Conservation (phyloP, 1,139 yeast species). For the Hansenula lynferdii region DNA sequence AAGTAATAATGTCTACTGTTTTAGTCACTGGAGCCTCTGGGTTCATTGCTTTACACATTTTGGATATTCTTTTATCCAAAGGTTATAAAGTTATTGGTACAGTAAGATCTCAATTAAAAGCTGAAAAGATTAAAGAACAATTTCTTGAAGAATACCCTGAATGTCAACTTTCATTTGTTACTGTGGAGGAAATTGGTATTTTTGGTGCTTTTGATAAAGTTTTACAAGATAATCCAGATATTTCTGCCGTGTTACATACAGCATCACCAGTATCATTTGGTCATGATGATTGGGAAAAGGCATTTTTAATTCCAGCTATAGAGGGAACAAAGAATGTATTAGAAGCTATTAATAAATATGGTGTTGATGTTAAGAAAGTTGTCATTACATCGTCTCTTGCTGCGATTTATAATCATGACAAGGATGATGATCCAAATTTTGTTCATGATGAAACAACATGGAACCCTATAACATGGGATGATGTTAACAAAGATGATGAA, state of each 20-base stretch:
- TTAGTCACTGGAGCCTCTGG: conserved; percentile 51
- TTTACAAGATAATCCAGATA: conserved; percentile 40
- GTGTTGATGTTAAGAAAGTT: conserved; percentile 43
- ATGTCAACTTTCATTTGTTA: conserved; percentile 35
- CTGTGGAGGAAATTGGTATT: conserved; percentile 46
- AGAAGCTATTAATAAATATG: conserved; percentile 35
- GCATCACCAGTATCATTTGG: conserved; percentile 47
- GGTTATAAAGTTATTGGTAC: conserved; percentile 55
- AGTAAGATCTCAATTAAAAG: conserved; percentile 48
- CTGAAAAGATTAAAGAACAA: conserved; percentile 31
- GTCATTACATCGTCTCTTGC: conserved; percentile 56
- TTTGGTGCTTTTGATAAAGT: conserved; percentile 50
- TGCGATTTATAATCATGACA: conserved; percentile 41
- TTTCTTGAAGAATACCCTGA: conserved; percentile 31
- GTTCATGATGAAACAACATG: conserved; percentile 35
- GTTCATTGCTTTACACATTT: conserved; percentile 43
- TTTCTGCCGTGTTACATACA: conserved; percentile 52
- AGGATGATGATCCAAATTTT: conserved; percentile 26
- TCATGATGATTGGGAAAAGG: conserved; percentile 32
- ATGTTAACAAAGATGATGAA: conserved; percentile 25
- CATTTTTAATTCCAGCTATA: conserved; percentile 44
- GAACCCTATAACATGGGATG: conserved; percentile 38
- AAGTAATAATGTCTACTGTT: too few relatives aligned
- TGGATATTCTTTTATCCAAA: conserved; percentile 26
- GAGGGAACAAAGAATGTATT: conserved; percentile 43